These are phyloP conservation scores for Sungouiella thailandica DNA, from an alignment of 805 yeast species.

Conservation along the genomic window DNA sequence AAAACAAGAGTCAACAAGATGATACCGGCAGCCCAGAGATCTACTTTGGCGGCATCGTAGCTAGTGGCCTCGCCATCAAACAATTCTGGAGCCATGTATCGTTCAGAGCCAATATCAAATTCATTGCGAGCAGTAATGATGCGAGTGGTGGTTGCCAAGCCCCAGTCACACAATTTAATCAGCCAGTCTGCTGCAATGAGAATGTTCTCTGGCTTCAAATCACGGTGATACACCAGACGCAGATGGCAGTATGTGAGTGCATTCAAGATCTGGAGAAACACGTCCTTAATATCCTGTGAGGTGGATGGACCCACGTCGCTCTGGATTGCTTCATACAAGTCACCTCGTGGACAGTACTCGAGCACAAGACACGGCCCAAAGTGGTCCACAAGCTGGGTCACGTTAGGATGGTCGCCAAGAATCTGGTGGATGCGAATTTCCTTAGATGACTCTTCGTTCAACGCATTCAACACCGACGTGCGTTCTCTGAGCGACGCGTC, in stretches of 20 bases:
- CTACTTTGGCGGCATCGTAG: constrained; percentile 78
- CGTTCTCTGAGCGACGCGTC: constrained; percentile 7
- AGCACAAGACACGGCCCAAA: constrained; percentile 53
- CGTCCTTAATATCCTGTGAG: constrained; percentile 52
- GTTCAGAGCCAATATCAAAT: constrained; percentile 83
- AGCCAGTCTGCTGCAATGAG: constrained; percentile 49
- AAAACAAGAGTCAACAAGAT: constrained; percentile 80
- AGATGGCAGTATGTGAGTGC: constrained; percentile 51
- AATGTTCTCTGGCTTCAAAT: constrained; percentile 55
- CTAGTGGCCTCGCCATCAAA: constrained; percentile 55
- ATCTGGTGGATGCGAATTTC: constrained; percentile 64
- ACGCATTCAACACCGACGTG: constrained; percentile 23
- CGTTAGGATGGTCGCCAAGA: constrained; percentile 48
- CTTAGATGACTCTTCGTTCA: constrained; percentile 55
- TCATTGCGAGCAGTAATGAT: constrained; percentile 50
- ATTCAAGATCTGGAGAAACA: constrained; percentile 43
- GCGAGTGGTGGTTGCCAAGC: constrained; percentile 49
- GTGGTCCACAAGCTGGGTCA: constrained; percentile 42
- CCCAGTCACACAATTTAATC: constrained; percentile 55
- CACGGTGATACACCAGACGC: constrained; percentile 48
- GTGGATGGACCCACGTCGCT: constrained; percentile 57
- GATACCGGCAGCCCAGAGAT: constrained; percentile 87
- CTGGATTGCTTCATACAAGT: constrained; percentile 75
- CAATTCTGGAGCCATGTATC: constrained; percentile 94
- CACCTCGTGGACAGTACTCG: constrained; percentile 87